phyloP scores from a whole-genome alignment of 176 grass and related monocot species.

The Melocanna baccifera region DNA sequence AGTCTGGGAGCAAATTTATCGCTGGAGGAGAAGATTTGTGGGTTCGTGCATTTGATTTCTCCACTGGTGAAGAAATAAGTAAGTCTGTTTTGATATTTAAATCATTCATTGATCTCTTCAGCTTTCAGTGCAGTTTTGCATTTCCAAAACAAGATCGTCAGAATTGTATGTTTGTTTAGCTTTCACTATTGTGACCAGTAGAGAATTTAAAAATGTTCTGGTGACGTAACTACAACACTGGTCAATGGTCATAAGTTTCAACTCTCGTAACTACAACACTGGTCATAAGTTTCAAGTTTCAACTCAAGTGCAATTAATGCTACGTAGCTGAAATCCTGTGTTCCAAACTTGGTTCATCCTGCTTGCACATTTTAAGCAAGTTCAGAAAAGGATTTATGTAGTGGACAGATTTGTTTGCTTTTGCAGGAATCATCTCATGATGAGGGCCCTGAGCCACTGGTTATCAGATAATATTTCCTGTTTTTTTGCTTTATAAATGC shows the following conservation, averaged over 20 bases:
- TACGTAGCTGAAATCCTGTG: neutral
- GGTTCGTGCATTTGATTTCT: conserved; percentile 91
- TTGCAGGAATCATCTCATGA: neutral
- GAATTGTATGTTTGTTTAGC: neutral
- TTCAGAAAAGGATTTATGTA: neutral
- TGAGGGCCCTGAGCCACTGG: neutral
- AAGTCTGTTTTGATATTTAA: conserved; percentile 20
- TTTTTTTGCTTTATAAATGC: neutral
- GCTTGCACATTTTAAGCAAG: neutral
- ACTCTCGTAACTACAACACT: too few relatives aligned
- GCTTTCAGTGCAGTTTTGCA: neutral
- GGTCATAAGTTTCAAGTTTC: neutral
- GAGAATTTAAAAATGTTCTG: neutral
- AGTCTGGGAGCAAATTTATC: conserved; percentile 76
- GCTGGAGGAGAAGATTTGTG: conserved; percentile 98
- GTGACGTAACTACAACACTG: neutral
- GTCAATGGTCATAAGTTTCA: neutral
- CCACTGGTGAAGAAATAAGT: conserved; percentile 95
- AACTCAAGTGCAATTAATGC: neutral
- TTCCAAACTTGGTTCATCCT: neutral
- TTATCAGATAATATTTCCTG: neutral
- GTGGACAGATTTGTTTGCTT: neutral
- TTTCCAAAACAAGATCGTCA: neutral
- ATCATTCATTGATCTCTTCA: neutral
- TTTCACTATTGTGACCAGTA: neutral